Base-by-base conservation (phyloP, 495 filamentous ascomycete genomes). In the Aspergillus hancockii region DNA sequence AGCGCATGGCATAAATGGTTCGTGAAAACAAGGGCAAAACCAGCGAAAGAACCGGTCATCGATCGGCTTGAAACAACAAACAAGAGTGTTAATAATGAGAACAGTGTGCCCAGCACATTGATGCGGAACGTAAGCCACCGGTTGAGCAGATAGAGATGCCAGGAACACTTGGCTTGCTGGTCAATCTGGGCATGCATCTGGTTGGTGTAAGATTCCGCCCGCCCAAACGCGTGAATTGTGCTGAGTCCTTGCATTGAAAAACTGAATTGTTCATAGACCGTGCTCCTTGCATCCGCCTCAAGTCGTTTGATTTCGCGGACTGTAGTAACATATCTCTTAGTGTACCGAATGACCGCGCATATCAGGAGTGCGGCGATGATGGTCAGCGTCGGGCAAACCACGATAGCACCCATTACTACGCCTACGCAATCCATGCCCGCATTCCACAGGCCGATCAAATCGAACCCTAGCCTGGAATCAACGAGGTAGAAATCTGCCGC, bases 181-280 rank as follows among this genome's bases (percentile, higher is more conserved):
- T 91, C 87, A 8, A 90, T 75, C 57, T 76, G 78, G 32, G 58
- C 61, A 61, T 82, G 83, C 83, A 90, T 87, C 30, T 78, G 73
- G 1, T 81, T 70, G 25, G 86, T 76, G 58, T 87, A 91, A 3
- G 73, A 75, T 31, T 83, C 69, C 0, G 74, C 63, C 67, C 86
- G 85, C 56, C 78, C 80, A 65, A 85, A 91, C 0, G 84, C 84
- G 13, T 88, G 83, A 52, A 91, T 90, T 10, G 88, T 90, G 32
- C 76, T 71, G 5, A 90, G 77, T 14, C 88, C 88, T 0, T 80
- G 79, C n/a, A 89, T 75, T 0, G 84, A 79, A 3, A 83, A 80
- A 1, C 78, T 81, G 59, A 91, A 89, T 36, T 83, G 81, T 61
- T 90, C 86, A 62, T 89, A 89, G 6, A 91, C 80, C 1, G 87